These are phyloP conservation scores for Boletus barrowsii DNA, from an alignment of 768 basidiomycete species.

Conservation along the genomic window DNA sequence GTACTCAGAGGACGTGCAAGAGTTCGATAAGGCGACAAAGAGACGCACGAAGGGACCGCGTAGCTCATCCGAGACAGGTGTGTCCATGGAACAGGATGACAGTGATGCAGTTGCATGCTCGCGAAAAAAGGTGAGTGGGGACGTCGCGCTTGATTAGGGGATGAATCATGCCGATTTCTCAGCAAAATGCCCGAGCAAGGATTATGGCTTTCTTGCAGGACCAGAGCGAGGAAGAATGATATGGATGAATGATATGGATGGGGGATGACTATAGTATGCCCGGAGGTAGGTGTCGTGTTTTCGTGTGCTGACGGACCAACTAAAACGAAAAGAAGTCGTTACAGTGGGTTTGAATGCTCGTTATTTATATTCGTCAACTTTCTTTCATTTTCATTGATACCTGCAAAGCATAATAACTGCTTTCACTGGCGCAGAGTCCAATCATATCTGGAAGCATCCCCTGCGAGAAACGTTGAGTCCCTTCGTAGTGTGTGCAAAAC, in stretches of 20 bases:
- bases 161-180: background rate
- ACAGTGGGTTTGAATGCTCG: background rate
- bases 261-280: background rate
- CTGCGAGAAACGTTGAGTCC: background rate
- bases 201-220: constrained; percentile 72
- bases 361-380: background rate
- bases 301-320: too few relatives aligned
- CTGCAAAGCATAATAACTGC: background rate
- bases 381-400: background rate
- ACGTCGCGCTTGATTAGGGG: background rate
- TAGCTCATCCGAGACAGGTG: constrained; percentile 16
- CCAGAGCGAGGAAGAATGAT: constrained; percentile 58
- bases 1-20: constrained; percentile 66
- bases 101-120: constrained; percentile 33
- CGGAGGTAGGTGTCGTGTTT: background rate
- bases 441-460: background rate
- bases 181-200: constrained; percentile 51
- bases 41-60: constrained; percentile 23
- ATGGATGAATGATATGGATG: constrained; percentile 6
- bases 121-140: constrained; percentile 42
- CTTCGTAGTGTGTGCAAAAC: background rate
- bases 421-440: background rate
- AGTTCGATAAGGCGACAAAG: constrained; percentile 55
- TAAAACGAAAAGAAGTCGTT: background rate
- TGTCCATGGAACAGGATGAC: constrained; percentile 32